Percentiles rank a stretch among this genome's conserved stretches.
Conservation (phyloP, 2,329 filamentous ascomycete genomes). For the Paradendryphiella salina region DNA sequence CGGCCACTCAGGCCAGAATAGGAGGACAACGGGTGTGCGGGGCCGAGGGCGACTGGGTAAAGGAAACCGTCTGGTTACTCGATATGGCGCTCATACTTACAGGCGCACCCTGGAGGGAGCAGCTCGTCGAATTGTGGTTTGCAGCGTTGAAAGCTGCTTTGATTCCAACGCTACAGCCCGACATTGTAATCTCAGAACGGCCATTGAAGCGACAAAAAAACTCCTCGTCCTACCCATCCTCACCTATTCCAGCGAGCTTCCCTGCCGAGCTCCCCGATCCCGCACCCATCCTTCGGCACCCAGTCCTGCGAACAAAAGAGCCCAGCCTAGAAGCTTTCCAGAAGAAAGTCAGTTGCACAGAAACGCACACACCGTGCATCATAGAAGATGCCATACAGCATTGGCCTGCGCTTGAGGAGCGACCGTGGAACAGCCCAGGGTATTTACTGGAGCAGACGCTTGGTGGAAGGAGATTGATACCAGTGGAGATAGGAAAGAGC, state of each 20-base stretch:
- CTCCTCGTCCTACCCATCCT: neutral
- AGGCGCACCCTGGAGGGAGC: slow-evolving; percentile 45
- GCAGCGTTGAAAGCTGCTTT: slow-evolving; percentile 48
- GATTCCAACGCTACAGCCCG: neutral
- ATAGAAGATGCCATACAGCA: slow-evolving; percentile 66
- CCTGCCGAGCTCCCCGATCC: slow-evolving; percentile 9
- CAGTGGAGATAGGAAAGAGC: slow-evolving; percentile 81
- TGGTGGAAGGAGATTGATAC: slow-evolving; percentile 75
- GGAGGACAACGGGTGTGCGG: slow-evolving; percentile 19
- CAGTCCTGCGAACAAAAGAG: slow-evolving; percentile 25
- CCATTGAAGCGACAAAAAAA: slow-evolving; percentile 28
- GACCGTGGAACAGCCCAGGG: slow-evolving; percentile 70
- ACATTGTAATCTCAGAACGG: slow-evolving; percentile 1
- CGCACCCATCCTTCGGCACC: slow-evolving; percentile 19
- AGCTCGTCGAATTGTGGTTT: slow-evolving; percentile 55
- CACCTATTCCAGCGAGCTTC: slow-evolving; percentile 21
- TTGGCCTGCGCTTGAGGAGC: slow-evolving; percentile 77
- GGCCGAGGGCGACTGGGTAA: slow-evolving; percentile 52
- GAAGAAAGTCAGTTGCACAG: slow-evolving; percentile 23
- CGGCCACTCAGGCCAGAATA: neutral
- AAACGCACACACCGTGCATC: slow-evolving; percentile 61
- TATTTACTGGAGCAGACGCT: slow-evolving; percentile 79
- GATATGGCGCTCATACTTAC: slow-evolving; percentile 78
- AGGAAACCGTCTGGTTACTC: slow-evolving; percentile 65
- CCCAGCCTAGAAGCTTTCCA: slow-evolving; percentile 38